Evolutionary conservation across 2,329 filamentous ascomycete species (phyloP), one percentile per base, ranked within the genome.

Genomic region (Trichoderma oligosporum): DNA sequence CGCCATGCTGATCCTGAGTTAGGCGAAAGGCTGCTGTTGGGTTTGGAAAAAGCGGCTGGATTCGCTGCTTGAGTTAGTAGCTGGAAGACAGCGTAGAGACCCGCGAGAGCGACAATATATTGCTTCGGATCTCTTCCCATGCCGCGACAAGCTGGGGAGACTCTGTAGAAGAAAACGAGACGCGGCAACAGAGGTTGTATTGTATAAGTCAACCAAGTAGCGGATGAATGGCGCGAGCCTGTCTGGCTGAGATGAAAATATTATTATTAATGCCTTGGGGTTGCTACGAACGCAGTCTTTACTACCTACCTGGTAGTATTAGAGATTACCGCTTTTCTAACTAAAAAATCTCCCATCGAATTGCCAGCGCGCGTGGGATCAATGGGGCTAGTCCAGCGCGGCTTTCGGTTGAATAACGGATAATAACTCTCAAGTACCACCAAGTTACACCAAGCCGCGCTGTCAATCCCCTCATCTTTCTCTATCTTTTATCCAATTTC

Each of bases 1-100:
- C 67, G 82, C 83, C 84, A 86, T 87, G 69, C 72, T 77, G 68
- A 65, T 48, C 52, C 52, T 12, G 63, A 58, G 58, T 39, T 59
- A 56, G 62, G 64, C 63, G 68, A 65, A 61, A 54, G 59, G 62
- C 63, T 61, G 62, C 62, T 59, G 57, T 62, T 63, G n/a, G 67
- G 61, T 46, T 63, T 66, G 54, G 62, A 61, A 45, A 59, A 67
- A 35, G 64, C 62, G 56, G 62, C 58, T 44, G 69, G 70, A 61
- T 70, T 71, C 29, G 64, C 65, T 52, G 65, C 60, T 56, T 72
- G 70, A 25, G 70, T 73, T 44, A 70, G 58, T 60, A 73, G 66
- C 62, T 73, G 71, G 62, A 70, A 72, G 54, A 73, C 38, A 57
- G 68, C 70, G 70, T 71, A 73, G 48, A 71, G 61, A 59, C 65